Conservation (phyloP, 257 asterid species). For the Solanum tarapatanum region DNA sequence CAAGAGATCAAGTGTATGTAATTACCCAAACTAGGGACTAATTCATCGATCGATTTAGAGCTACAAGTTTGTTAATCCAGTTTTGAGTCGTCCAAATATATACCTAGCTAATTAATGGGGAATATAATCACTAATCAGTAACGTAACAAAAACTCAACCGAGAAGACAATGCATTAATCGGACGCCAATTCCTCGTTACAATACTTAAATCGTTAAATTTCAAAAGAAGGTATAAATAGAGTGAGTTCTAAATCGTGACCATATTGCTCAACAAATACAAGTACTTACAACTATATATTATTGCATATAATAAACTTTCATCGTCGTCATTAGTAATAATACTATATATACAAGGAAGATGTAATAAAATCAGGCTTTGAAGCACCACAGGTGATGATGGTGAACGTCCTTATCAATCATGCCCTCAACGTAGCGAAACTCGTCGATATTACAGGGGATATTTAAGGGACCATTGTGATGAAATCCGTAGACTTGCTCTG, state of each 20-base stretch:
- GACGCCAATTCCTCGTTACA: too few relatives aligned
- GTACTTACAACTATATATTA: neutral
- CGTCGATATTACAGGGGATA: slow-evolving; percentile 53
- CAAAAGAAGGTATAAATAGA: too few relatives aligned
- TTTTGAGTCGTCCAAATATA: neutral
- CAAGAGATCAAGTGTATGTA: neutral
- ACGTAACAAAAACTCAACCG: neutral
- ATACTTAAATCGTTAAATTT: neutral
- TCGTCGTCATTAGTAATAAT: neutral
- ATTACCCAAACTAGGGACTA: neutral
- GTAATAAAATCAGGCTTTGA: slow-evolving; percentile 19
- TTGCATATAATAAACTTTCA: neutral
- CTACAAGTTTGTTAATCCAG: neutral
- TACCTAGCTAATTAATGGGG: neutral
- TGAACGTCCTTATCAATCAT: slow-evolving; percentile 36
- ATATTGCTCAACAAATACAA: too few relatives aligned
- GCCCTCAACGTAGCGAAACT: slow-evolving; percentile 30
- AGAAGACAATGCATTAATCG: neutral
- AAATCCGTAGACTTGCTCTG: slow-evolving; percentile 67
- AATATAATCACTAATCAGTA: too few relatives aligned
- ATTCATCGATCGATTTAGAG: neutral
- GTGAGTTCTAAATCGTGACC: too few relatives aligned
- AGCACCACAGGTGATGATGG: slow-evolving; percentile 32
- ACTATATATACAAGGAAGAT: too few relatives aligned
- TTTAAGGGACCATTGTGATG: slow-evolving; percentile 46